Percentiles rank a stretch among this genome's conserved stretches.
Conservation (phyloP, 805 yeast species). For the Candida sanyiensis region DNA sequence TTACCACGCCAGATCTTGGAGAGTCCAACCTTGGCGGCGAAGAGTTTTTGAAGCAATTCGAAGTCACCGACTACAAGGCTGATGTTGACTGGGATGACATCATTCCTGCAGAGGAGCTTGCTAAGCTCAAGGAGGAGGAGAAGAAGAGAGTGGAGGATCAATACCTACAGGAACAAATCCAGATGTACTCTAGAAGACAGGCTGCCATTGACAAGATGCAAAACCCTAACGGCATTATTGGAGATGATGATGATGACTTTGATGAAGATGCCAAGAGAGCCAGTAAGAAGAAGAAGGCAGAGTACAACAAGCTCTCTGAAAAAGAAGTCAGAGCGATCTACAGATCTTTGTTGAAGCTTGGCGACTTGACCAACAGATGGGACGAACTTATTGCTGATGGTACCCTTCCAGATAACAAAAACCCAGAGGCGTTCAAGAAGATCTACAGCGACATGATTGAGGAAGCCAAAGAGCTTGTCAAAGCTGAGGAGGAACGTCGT, state of each 20-base stretch:
- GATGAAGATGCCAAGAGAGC: conserved; percentile 30
- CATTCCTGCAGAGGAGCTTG: conserved; percentile 89
- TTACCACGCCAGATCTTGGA: conserved; percentile 92
- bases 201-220: conserved; percentile 62
- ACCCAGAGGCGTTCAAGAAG: conserved; percentile 69
- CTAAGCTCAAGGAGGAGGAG: conserved; percentile 86
- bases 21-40: conserved; percentile 98
- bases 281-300: conserved; percentile 33
- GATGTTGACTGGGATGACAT: conserved; percentile 99
- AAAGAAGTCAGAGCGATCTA: conserved; percentile 83
- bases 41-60: conserved; percentile 93
- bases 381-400: conserved; percentile 88
- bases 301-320: conserved; percentile 62
- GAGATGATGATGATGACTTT: conserved; percentile 36
- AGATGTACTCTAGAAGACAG: conserved; percentile 76
- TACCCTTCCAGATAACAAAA: conserved; percentile 75
- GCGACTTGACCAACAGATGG: conserved; percentile 73
- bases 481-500: conserved; percentile 62
- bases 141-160: conserved; percentile 80
- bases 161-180: conserved; percentile 82
- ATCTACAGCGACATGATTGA: conserved; percentile 69
- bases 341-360: conserved; percentile 73
- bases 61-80: conserved; percentile 97
- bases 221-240: conserved; percentile 38
- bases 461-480: conserved; percentile 54